Evolutionary conservation across 2,329 filamentous ascomycete genomes (phyloP).

Genomic region (Cryphonectria nitschkei): DNA sequence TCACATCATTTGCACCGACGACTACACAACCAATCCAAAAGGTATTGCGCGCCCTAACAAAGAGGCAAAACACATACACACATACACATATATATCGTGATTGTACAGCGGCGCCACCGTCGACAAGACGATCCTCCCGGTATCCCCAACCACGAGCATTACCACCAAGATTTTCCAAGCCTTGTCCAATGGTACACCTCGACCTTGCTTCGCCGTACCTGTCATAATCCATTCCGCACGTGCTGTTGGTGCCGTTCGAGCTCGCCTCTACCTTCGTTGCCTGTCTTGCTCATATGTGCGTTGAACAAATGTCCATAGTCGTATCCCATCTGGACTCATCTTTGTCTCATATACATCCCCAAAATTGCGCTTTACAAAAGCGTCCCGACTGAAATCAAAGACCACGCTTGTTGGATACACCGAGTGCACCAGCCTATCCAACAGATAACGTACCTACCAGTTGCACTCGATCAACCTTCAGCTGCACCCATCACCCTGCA

Average conservation of each 20-base stretch:
- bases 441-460: too few relatives aligned
- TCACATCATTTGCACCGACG: too few relatives aligned
- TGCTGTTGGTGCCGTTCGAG: neutral
- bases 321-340: neutral
- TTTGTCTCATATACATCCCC: neutral
- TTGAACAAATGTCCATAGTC: neutral
- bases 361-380: neutral
- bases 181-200: neutral
- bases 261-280: neutral
- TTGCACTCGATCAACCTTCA: too few relatives aligned
- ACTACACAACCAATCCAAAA: neutral
- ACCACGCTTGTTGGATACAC: neutral
- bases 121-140: neutral
- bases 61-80: neutral
- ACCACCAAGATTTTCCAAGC: slow-evolving; percentile 2
- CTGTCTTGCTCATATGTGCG: neutral
- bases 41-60: neutral
- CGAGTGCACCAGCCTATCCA: neutral
- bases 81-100: neutral
- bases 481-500: too few relatives aligned
- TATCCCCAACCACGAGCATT: neutral
- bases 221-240: neutral
- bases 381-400: neutral
- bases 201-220: neutral
- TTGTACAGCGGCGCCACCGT: neutral